Percentiles rank a stretch among this genome's conserved stretches.
These are phyloP conservation scores for Chaetomiaceae sp. DNA, from an alignment of 2,329 filamentous ascomycete genomes.

Conservation along the genomic window DNA sequence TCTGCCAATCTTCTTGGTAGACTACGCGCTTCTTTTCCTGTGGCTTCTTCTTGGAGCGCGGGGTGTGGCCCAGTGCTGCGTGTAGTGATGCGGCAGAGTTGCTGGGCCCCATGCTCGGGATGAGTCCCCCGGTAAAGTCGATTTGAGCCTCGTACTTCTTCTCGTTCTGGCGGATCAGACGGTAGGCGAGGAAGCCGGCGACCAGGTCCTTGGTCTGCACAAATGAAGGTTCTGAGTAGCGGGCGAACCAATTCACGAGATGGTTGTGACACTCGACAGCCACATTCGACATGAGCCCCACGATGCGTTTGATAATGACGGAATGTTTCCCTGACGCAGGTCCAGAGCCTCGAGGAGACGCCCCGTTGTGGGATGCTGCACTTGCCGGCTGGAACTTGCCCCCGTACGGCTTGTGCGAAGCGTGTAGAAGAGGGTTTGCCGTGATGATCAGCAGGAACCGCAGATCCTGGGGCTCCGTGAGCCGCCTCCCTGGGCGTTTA, in stretches of 20 bases:
- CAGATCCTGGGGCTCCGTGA: slow-evolving; percentile 64
- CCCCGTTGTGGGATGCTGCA: slow-evolving; percentile 12
- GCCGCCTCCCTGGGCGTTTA: slow-evolving; percentile 68
- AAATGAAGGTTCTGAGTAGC: slow-evolving; percentile 63
- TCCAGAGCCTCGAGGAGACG: slow-evolving; percentile 33
- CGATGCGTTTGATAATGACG: slow-evolving; percentile 76
- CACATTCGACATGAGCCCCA: slow-evolving; percentile 74
- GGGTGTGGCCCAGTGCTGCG: slow-evolving; percentile 59
- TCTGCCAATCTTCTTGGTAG: slow-evolving; percentile 85
- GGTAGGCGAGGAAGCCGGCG: slow-evolving; percentile 74
- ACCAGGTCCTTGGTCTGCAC: slow-evolving; percentile 70
- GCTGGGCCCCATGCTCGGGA: slow-evolving; percentile 67
- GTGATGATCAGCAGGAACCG: slow-evolving; percentile 75
- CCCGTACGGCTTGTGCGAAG: slow-evolving; percentile 36
- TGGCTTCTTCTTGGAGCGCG: slow-evolving; percentile 42
- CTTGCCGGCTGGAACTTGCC: slow-evolving; percentile 35
- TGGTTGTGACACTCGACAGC: slow-evolving; percentile 71
- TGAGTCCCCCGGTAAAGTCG: slow-evolving; percentile 61
- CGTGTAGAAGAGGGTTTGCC: slow-evolving; percentile 70
- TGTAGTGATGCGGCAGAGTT: slow-evolving; percentile 67
- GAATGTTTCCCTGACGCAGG: slow-evolving; percentile 64
- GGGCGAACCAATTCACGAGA: slow-evolving; percentile 72
- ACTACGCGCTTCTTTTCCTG: slow-evolving; percentile 53
- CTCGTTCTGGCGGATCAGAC: slow-evolving; percentile 66
- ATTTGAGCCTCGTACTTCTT: slow-evolving; percentile 57